Evolutionary conservation across 2,329 filamentous ascomycete species (phyloP), one percentile per base, ranked within the genome.

Genomic region (Pseudogymnoascus sp.): DNA sequence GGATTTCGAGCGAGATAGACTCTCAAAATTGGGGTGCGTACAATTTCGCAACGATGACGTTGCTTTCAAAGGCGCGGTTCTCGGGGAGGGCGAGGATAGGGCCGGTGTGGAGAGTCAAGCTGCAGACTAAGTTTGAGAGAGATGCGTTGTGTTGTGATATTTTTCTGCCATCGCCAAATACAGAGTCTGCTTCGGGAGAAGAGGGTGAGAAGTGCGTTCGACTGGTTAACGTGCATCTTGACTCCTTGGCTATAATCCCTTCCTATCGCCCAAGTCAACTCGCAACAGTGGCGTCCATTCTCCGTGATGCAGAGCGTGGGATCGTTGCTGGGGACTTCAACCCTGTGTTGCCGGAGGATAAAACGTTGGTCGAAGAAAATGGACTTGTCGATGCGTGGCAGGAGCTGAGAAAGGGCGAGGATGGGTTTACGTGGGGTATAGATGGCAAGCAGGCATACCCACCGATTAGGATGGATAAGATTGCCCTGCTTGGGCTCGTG

Each of bases 291-390:
- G 64, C 69, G 0, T 61, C 60, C 3, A 62, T 72, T 11, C 64
- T 76, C 3, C 66, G 62, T 22, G 64, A 64, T 12, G 61, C 68
- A 2, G 69, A 67, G 0, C 64, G 62, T 22, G 74, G 73, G 0
- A 43, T 77, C 3, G 67, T 76, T 2, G 74, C 74, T 2, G 75
- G 75, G 9, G 74, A 76, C 59, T 77, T 76, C 62, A 76, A 77
- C 59, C 71, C 72, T 2, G 70, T 75, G 2, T 64, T 74, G 3
- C 68, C 71, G 0, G 70, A 73, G 47, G 75, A 77, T 59, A 62
- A 63, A 2, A 39, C 58, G 0, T 66, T 75, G 4, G 62, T 77
- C 0, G 59, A 62, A 11, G 64, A 67, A 2, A 75, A 73, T 61
- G 63, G 65, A 0, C 69, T 77, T 7, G 57, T 69, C 0, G 75